Percentiles rank a stretch among this genome's conserved stretches.
Conservation (phyloP, 31 red algal genomes). For the Odonthalia washingtoniensis region DNA sequence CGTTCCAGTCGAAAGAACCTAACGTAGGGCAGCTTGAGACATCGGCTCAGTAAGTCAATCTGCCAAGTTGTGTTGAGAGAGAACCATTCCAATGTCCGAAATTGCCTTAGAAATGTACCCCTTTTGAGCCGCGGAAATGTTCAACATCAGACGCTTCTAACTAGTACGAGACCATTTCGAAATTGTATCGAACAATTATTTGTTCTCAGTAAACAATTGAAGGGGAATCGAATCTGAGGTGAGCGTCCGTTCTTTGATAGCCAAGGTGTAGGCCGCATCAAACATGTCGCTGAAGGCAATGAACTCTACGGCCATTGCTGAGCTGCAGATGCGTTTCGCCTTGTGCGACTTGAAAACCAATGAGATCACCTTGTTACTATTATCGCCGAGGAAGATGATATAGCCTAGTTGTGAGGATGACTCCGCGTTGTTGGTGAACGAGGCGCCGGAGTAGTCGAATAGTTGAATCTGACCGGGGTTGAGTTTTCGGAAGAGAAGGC, state of each 20-base stretch:
- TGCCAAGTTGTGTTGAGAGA: neutral
- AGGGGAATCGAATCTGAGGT: neutral
- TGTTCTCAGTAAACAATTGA: neutral
- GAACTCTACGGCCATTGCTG: too few species aligned
- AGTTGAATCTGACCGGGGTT: neutral
- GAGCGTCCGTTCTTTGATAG: neutral
- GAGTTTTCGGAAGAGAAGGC: neutral
- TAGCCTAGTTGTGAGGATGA: neutral
- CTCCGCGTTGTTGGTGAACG: neutral
- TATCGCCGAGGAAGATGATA: neutral
- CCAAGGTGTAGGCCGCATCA: neutral
- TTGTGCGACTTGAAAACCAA: constrained; percentile 31
- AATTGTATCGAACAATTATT: neutral
- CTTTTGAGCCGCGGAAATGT: constrained; percentile 13
- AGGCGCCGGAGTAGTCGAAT: neutral
- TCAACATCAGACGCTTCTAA: constrained; percentile 26
- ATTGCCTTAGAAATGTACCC: neutral
- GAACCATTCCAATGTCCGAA: neutral
- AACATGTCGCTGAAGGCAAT: too few species aligned
- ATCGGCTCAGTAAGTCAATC: too few species aligned
- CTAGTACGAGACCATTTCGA: constrained; percentile 18
- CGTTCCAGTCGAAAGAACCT: too few species aligned
- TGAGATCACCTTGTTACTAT: neutral
- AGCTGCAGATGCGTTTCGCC: neutral
- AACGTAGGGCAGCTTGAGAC: too few species aligned